These are phyloP conservation scores for Fraxinus xanthoxyloides DNA, from an alignment of 305 asterid genomes.

Conservation along the genomic window DNA sequence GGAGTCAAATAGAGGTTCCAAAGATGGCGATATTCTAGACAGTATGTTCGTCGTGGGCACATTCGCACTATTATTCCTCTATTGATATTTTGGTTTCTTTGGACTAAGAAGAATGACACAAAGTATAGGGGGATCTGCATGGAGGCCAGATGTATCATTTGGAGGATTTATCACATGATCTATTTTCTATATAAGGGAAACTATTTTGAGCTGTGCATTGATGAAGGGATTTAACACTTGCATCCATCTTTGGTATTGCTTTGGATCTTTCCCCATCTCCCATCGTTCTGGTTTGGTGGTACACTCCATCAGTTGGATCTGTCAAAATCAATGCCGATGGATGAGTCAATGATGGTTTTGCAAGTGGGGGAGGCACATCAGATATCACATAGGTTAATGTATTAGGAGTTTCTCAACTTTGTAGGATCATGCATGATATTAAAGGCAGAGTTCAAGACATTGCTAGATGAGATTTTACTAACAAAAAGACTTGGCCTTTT, in stretches of 20 bases:
- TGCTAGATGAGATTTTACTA: too few relatives aligned
- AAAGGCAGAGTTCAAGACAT: too few relatives aligned
- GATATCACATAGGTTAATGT: too few relatives aligned
- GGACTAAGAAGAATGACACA: background rate
- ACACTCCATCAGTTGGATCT: background rate
- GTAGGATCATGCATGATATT: background rate
- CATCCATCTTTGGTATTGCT: background rate
- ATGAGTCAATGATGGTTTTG: too few relatives aligned
- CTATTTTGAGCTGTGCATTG: background rate
- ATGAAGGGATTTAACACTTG: background rate
- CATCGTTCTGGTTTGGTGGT: too few relatives aligned
- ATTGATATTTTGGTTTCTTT: too few relatives aligned
- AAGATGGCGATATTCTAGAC: too few relatives aligned
- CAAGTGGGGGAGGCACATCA: background rate
- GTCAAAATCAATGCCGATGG: background rate
- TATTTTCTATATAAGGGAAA: background rate
- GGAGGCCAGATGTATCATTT: background rate
- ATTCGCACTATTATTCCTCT: background rate
- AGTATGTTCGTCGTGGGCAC: background rate
- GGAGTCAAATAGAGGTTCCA: too few relatives aligned
- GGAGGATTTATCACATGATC: background rate
- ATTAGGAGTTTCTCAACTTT: too few relatives aligned
- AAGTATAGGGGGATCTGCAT: too few relatives aligned
- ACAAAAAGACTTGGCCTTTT: too few relatives aligned
- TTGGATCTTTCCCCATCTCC: too few relatives aligned